Conservation (phyloP, 129 eudicot genomes). For the Centaurea solstitialis region DNA sequence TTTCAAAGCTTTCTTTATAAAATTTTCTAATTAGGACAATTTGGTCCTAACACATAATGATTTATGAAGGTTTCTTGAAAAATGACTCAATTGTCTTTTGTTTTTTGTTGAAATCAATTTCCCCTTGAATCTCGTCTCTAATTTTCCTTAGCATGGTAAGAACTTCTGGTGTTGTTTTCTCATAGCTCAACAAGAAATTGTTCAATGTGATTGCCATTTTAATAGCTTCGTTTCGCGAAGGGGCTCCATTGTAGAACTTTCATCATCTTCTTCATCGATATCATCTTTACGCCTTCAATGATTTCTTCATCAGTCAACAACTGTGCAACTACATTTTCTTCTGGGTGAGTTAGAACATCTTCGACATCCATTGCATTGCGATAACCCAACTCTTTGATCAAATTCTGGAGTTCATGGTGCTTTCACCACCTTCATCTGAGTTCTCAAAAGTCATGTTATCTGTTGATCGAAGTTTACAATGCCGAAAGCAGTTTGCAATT, state of each 20-base stretch:
- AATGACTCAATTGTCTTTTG: conserved; percentile 35
- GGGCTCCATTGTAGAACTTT: conserved; percentile 30
- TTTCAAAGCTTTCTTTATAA: too few relatives aligned
- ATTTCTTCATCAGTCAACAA: too few relatives aligned
- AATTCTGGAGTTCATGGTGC: too few relatives aligned
- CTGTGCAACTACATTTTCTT: too few relatives aligned
- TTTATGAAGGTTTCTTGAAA: conserved; percentile 25
- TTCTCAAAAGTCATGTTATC: conserved; percentile 29
- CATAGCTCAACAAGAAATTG: conserved; percentile 23
- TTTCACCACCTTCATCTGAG: not conserved
- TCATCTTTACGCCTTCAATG: too few relatives aligned
- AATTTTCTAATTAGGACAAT: too few relatives aligned
- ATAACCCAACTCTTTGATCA: too few relatives aligned
- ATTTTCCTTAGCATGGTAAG: conserved; percentile 35
- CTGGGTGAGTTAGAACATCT: too few relatives aligned
- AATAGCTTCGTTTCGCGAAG: conserved; percentile 27
- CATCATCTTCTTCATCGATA: conserved; percentile 32
- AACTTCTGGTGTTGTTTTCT: conserved; percentile 13
- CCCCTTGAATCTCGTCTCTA: conserved; percentile 42
- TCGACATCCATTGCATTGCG: too few relatives aligned
- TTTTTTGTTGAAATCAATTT: conserved; percentile 39
- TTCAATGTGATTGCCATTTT: conserved; percentile 25
- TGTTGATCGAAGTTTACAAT: conserved; percentile 34
- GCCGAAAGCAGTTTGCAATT: conserved; percentile 26
- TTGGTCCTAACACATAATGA: too few relatives aligned